A percentile compares a stretch with the other conserved stretches of the same genome.
Conservation (phyloP, 768 basidiomycete species). For the Leccinum uliginosum region DNA sequence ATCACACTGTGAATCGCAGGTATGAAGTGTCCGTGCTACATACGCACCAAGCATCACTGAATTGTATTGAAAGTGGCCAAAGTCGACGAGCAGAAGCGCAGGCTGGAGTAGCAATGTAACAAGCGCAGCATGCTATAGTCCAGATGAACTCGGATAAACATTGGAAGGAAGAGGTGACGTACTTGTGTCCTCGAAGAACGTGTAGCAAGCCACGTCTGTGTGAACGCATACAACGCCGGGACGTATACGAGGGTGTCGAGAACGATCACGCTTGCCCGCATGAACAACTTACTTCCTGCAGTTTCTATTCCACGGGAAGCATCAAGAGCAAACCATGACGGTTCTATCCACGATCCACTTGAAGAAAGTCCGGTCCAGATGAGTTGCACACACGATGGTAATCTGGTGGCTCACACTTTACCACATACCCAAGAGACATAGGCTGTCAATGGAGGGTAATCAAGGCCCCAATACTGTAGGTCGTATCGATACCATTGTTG, state of each 20-base stretch:
- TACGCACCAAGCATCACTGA: conserved; percentile 82
- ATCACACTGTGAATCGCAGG: background rate
- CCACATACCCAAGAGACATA: conserved; percentile 86
- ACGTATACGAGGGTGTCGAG: conserved; percentile 73
- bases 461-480: conserved; percentile 88
- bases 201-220: conserved; percentile 57
- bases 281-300: conserved; percentile 61
- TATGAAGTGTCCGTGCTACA: conserved; percentile 16
- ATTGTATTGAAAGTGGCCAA: conserved; percentile 96
- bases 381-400: background rate
- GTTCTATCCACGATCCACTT: conserved; percentile 49
- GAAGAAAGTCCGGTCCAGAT: conserved; percentile 1
- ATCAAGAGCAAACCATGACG: conserved; percentile 68
- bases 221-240: conserved; percentile 67
- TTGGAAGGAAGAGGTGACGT: conserved; percentile 7
- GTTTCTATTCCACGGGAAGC: conserved; percentile 71
- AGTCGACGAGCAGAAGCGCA: conserved; percentile 78
- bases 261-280: conserved; percentile 72
- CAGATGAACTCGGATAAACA: background rate
- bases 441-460: conserved; percentile 92
- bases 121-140: conserved; percentile 46
- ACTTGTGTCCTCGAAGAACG: conserved; percentile 81
- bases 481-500: conserved; percentile 86
- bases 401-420: conserved; percentile 50
- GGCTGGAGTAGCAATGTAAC: conserved; percentile 79